A percentile compares a stretch with the other conserved stretches of the same genome.
These are phyloP conservation scores for Elaeagnus macrophylla DNA, from an alignment of 306 rosid genomes.

Conservation along the genomic window DNA sequence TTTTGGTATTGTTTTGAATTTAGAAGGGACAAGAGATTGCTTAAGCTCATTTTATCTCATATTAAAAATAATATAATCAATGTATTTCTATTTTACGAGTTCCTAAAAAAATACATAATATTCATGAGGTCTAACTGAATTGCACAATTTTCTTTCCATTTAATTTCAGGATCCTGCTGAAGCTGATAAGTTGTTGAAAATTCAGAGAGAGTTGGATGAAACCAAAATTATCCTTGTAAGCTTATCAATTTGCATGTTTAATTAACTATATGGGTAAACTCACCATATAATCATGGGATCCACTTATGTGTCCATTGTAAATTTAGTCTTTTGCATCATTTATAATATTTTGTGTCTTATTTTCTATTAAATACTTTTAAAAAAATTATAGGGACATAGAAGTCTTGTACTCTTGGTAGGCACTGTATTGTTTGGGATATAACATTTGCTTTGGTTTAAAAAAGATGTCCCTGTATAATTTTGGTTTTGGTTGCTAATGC, in stretches of 20 bases:
- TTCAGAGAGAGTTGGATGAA: constrained; percentile 96
- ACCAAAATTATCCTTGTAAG: constrained; percentile 97
- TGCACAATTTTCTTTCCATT: neutral
- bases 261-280: too few relatives aligned
- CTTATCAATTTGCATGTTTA: constrained; percentile 10
- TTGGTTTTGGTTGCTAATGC: too few relatives aligned
- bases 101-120: neutral
- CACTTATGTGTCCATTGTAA: neutral
- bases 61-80: neutral
- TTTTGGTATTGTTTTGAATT: constrained; percentile 11
- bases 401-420: too few relatives aligned
- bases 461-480: neutral
- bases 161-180: constrained; percentile 82
- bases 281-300: neutral
- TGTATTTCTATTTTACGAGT: neutral
- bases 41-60: constrained; percentile 2
- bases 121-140: neutral
- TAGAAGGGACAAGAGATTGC: neutral
- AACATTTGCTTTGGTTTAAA: neutral
- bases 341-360: neutral
- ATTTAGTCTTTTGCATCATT: too few relatives aligned
- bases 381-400: too few relatives aligned
- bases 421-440: neutral
- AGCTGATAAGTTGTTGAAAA: constrained; percentile 90
- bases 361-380: too few relatives aligned